Evolutionary conservation across 805 yeast genomes (phyloP), one percentile per base, ranked within the genome.

Genomic region (Priceomyces castillae): DNA sequence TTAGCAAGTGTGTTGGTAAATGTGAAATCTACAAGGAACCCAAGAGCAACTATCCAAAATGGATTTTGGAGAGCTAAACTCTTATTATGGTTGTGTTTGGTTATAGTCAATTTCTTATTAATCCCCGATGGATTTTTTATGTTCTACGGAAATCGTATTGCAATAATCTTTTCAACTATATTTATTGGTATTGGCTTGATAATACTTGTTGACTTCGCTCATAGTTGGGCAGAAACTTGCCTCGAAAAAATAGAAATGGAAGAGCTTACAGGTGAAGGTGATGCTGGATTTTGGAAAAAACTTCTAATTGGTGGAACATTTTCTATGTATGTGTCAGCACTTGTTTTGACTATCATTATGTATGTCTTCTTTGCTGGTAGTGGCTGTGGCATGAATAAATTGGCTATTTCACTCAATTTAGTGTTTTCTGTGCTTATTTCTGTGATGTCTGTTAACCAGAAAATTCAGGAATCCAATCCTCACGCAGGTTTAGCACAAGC

Each of bases 171-270:
- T 54, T 88, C 96, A 35, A 85, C 92, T 2, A 58, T 90, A 3
- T 94, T 94, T 66, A 78, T 92, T 30, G 82, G 94, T 12, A 87
- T 94, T 47, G 99, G 99, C 1, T 75, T 94, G 45, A 85, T 95
- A 11, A 71, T 94, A 39, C 70, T 94, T 39, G 97, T 94, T 25
- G 99, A 94, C 64, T 94, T 89, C 73, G 98, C 99, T 3, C 98
- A 94, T 64, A 92, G 92, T 53, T 94, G 97, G 97, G 97, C 98
- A 0, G 99, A 94, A 56, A 86, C 86, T 6, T 94, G 99, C 62
- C 76, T 94, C 42, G 90, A 84, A 51, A 86, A 89, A 54, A 88
- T 94, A 34, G 98, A 94, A 59, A 81, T 83, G 54, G 92, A 86
- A 45, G 81, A 74, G 46, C 51, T 70, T 31, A 67, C 74, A 3